Conservation (phyloP, 805 yeast species). For the Yarrowia sp. region DNA sequence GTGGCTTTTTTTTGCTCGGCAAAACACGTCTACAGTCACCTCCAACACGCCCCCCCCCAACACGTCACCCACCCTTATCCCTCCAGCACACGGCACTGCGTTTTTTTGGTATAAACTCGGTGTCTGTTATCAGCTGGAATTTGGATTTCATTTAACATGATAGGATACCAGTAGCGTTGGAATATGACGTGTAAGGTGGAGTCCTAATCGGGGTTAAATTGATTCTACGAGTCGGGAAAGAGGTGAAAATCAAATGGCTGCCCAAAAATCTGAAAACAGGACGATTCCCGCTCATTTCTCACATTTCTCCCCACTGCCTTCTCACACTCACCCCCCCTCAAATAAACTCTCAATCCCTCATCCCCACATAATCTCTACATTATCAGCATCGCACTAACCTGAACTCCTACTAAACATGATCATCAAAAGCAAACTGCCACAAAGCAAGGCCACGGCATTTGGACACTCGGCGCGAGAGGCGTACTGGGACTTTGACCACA, state of each 20-base stretch:
- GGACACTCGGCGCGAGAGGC: conserved; percentile 41
- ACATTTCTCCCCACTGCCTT: neutral
- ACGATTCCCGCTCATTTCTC: neutral
- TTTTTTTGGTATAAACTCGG: neutral
- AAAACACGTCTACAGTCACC: too few relatives aligned
- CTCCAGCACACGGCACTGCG: neutral
- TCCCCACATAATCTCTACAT: conserved; percentile 22
- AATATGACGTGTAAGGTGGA: neutral
- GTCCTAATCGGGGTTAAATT: too few relatives aligned
- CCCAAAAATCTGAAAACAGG: too few relatives aligned
- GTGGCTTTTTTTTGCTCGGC: too few relatives aligned
- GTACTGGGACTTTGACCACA: conserved; percentile 56
- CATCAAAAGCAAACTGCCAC: conserved; percentile 21
- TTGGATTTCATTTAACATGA: conserved; percentile 7
- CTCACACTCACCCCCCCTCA: neutral
- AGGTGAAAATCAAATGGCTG: too few relatives aligned
- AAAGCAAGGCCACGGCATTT: neutral
- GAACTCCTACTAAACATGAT: conserved; percentile 2
- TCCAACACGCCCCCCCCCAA: too few relatives aligned
- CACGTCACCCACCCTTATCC: too few relatives aligned
- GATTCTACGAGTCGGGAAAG: too few relatives aligned
- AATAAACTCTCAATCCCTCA: neutral
- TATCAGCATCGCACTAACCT: conserved; percentile 23
- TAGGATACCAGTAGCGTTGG: conserved; percentile 1
- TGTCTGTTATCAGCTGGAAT: neutral